Percentiles rank a stretch among this genome's conserved stretches.
phyloP scores from a whole-genome alignment of 2,329 filamentous ascomycete genomes.

The Colletotrichum abscissum region DNA sequence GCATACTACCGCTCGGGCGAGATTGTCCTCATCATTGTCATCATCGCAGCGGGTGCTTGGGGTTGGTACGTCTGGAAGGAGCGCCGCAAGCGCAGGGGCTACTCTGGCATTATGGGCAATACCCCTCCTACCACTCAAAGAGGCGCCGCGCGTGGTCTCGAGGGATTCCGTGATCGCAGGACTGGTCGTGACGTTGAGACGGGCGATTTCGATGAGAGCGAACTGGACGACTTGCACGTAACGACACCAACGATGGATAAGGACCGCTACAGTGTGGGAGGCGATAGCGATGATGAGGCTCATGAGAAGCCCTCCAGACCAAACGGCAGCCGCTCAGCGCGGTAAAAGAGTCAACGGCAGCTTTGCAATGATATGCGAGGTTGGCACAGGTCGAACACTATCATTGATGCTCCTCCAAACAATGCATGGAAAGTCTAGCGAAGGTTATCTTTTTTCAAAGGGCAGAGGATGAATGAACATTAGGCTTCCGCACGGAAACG shows the following conservation, averaged over 20 bases:
- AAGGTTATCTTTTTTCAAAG: not conserved
- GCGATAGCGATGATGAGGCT: conserved; percentile 65
- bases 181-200: conserved; percentile 67
- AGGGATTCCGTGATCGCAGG: conserved; percentile 60
- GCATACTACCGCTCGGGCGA: conserved; percentile 91
- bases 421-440: conserved; percentile 27
- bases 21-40: conserved; percentile 83
- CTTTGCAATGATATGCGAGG: not conserved
- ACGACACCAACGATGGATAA: conserved; percentile 57
- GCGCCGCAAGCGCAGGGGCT: conserved; percentile 65
- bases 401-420: conserved; percentile 13
- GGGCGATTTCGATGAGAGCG: conserved; percentile 74
- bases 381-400: conserved; percentile 2
- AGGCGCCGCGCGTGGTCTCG: conserved; percentile 48
- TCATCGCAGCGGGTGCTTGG: conserved; percentile 78
- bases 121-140: conserved; percentile 46
- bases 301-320: conserved; percentile 38
- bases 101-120: conserved; percentile 60
- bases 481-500: conserved; percentile 15
- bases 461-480: not conserved
- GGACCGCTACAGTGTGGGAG: conserved; percentile 67
- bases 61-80: conserved; percentile 77
- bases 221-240: conserved; percentile 70
- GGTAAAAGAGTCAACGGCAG: conserved; percentile 1
- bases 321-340: conserved; percentile 31